Evolutionary conservation across 2,329 filamentous ascomycete species (phyloP), one percentile per base, ranked within the genome.

Genomic region (Orbilia ellipsospora): DNA sequence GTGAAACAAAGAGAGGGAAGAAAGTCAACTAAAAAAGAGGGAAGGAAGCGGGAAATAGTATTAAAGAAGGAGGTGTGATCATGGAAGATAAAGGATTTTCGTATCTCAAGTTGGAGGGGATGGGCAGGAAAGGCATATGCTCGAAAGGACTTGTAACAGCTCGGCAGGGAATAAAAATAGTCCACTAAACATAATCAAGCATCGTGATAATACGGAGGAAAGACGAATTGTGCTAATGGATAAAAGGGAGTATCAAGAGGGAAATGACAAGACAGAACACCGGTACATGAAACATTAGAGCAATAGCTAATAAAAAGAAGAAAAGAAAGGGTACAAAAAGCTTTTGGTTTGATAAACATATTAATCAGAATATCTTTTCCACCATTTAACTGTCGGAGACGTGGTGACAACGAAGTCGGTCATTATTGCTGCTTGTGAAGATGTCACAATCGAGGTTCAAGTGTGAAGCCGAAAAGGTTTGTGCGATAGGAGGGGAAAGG

Each of bases 201-300:
- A 66, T 65, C 73, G 56, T 67, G 72, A 77, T 45, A 74, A 54
- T 63, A 65, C 57, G 42, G 55, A 54, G 62, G 45, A 63, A 57
- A 55, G 65, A 68, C 40, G 26, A 73, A 77, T 48, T 77, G 73
- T 48, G 68, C 65, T 68, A 48, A 61, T 64, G 61, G 60, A 65
- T 57, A 36, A 36, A 36, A 61, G 36, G 16, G 10, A 55, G 40
- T 26, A 55, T 36, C 52, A 54, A 67, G 36, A 18, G 16, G 52
- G 45, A 61, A 67, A 66, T 73, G 48, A 72, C 59, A 70, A 42
- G 63, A 52, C 55, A 75, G 31, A 77, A 63, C 59, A 72, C 77
- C 70, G 44, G 40, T 61, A 63, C 59, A 61, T 61, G 40, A 72
- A 62, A 59, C 31, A 57, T 54, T 48, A 48, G 44, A 48, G 31